phyloP scores from a whole-genome alignment of 2,329 filamentous ascomycete genomes.

The Cytospora mali region DNA sequence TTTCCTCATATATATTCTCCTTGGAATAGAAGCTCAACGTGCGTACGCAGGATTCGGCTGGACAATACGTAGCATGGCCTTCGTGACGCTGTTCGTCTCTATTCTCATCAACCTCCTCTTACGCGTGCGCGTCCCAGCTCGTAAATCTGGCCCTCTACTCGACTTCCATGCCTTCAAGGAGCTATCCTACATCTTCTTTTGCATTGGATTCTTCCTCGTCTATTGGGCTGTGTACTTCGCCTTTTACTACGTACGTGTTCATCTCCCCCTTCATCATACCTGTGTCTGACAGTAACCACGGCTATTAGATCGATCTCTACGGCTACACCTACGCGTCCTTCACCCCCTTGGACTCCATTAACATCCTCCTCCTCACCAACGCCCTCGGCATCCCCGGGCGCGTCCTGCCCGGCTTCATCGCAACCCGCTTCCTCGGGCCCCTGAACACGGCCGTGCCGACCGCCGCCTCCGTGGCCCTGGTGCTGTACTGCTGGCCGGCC shows the following conservation, averaged over 20 bases:
- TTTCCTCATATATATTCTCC: no score
- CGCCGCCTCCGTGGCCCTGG: constrained; percentile 38
- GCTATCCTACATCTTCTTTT: constrained; percentile 46
- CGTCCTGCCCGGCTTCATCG: constrained; percentile 49
- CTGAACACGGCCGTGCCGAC: constrained; percentile 45
- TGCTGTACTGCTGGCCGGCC: constrained; percentile 46
- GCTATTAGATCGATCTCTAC: constrained; percentile 4
- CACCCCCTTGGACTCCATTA: constrained; percentile 36
- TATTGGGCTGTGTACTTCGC: constrained; percentile 58
- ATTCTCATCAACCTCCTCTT: constrained; percentile 46
- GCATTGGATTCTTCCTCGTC: constrained; percentile 43
- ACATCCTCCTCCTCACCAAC: constrained; percentile 55
- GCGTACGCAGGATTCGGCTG: constrained; percentile 58
- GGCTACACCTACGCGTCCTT: constrained; percentile 48
- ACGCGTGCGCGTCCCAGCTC: constrained; percentile 48
- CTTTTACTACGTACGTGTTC: constrained; percentile 48
- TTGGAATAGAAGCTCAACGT: no score
- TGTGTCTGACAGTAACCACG: constrained; percentile 15
- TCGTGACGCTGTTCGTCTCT: constrained; percentile 57
- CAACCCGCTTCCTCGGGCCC: constrained; percentile 44
- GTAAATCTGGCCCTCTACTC: constrained; percentile 49
- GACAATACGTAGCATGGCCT: constrained; percentile 63
- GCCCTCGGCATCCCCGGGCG: constrained; percentile 53
- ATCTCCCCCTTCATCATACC: background rate
- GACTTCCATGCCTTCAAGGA: constrained; percentile 56